A percentile compares a stretch with the other conserved stretches of the same genome.
These are phyloP conservation scores for Ammopiptanthus mongolicus DNA, from an alignment of 306 rosid species.

Conservation along the genomic window DNA sequence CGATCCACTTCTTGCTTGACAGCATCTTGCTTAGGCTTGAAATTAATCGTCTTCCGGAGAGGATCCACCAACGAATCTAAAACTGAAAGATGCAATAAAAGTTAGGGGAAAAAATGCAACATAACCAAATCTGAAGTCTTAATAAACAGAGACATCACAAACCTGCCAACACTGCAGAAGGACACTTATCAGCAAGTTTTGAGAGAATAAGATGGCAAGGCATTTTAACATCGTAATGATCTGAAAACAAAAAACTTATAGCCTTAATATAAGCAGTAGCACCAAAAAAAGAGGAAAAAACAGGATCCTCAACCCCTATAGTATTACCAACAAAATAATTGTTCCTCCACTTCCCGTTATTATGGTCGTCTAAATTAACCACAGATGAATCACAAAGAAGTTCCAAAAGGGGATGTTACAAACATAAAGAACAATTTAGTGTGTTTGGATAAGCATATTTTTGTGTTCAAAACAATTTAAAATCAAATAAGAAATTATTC, in stretches of 20 bases:
- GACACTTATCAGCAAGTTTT: slow-evolving; percentile 93
- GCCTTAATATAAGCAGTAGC: background rate
- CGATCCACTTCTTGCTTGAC: slow-evolving; percentile 99
- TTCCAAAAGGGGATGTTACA: background rate
- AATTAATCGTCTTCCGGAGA: slow-evolving; percentile 91
- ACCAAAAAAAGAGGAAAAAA: background rate
- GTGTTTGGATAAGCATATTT: no score
- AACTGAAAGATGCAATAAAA: slow-evolving; percentile 45
- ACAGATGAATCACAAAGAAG: background rate
- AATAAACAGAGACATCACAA: slow-evolving; percentile 21
- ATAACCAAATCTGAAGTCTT: background rate
- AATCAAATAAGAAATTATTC: background rate
- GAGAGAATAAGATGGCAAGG: slow-evolving; percentile 99
- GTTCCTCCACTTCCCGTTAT: background rate
- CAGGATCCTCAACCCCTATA: background rate
- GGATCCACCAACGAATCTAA: slow-evolving; percentile 98
- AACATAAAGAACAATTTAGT: no score
- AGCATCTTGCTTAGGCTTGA: slow-evolving; percentile 96
- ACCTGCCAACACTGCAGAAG: slow-evolving; percentile 96
- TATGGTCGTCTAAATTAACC: background rate
- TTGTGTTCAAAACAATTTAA: no score
- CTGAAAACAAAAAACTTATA: slow-evolving; percentile 34
- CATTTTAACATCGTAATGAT: slow-evolving; percentile 99
- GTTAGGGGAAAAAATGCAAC: slow-evolving; percentile 7
- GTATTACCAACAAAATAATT: background rate